Conservation (phyloP, 345 rosid genomes). For the Hibiscus trionum region DNA sequence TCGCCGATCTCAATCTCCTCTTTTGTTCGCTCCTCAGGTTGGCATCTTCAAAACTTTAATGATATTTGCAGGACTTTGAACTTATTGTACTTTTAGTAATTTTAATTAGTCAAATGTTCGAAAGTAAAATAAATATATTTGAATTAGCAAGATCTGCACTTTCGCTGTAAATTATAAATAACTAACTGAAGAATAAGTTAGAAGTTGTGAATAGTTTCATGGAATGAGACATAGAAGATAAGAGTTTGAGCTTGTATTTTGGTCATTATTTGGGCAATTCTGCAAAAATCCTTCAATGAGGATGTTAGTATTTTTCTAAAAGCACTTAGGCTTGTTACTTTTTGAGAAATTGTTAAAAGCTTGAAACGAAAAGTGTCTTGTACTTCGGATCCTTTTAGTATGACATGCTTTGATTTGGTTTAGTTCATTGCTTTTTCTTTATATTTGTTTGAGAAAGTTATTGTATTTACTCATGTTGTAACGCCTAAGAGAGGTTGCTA, state of each 20-base stretch:
- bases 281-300: background rate
- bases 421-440: background rate
- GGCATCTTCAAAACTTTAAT: background rate
- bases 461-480: background rate
- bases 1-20: slow-evolving; percentile 52
- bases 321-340: background rate
- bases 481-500: background rate
- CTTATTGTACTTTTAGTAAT: background rate
- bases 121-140: background rate
- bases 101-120: background rate
- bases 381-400: background rate
- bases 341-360: background rate
- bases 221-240: background rate
- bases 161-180: background rate
- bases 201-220: background rate
- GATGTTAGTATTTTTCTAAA: background rate
- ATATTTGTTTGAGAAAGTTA: background rate
- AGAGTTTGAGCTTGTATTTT: background rate
- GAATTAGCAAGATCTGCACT: background rate
- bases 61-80: background rate
- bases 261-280: background rate
- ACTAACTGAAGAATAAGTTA: background rate
- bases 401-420: background rate
- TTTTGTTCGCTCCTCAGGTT: slow-evolving; percentile 72
- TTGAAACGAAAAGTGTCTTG: background rate